phyloP scores from a whole-genome alignment of 2,329 filamentous ascomycete genomes.

The Penicillium occitanis region DNA sequence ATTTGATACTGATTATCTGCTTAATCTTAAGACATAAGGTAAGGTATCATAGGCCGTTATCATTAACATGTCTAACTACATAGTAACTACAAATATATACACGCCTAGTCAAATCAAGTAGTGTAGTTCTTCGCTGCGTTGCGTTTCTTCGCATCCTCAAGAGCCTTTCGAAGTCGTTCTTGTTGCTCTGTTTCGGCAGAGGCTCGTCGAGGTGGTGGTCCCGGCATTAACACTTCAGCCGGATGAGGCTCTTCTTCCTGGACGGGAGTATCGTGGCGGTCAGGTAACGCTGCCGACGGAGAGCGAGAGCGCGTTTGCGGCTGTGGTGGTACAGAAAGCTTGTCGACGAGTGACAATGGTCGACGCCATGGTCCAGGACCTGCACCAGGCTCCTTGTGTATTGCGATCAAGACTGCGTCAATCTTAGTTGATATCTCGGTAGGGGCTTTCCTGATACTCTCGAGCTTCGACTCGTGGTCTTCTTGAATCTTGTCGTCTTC shows the following conservation, averaged over 20 bases:
- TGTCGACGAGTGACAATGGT: constrained; percentile 20
- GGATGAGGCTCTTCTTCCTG: constrained; percentile 17
- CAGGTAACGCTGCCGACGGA: background rate
- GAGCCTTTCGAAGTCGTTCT: constrained; percentile 49
- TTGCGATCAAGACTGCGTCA: constrained; percentile 39
- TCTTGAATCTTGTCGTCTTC: constrained; percentile 49
- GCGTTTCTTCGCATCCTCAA: constrained; percentile 56
- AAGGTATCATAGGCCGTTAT: constrained; percentile 7
- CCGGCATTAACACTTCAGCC: constrained; percentile 22
- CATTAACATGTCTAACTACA: background rate
- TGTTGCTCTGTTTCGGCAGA: constrained; percentile 45
- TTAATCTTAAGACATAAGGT: background rate
- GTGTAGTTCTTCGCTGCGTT: constrained; percentile 44
- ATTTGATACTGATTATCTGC: background rate
- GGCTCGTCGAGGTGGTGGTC: constrained; percentile 28
- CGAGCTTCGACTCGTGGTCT: constrained; percentile 44
- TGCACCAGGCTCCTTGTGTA: constrained; percentile 33
- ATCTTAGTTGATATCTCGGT: constrained; percentile 39
- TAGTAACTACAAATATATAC: background rate
- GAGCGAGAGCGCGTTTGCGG: constrained; percentile 9
- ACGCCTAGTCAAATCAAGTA: constrained; percentile 13
- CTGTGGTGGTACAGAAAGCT: constrained; percentile 4
- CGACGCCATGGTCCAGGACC: constrained; percentile 23
- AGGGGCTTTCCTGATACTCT: constrained; percentile 43
- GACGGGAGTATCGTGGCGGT: background rate